Base-by-base conservation (phyloP, 768 basidiomycete species). In the Russula earlei region DNA sequence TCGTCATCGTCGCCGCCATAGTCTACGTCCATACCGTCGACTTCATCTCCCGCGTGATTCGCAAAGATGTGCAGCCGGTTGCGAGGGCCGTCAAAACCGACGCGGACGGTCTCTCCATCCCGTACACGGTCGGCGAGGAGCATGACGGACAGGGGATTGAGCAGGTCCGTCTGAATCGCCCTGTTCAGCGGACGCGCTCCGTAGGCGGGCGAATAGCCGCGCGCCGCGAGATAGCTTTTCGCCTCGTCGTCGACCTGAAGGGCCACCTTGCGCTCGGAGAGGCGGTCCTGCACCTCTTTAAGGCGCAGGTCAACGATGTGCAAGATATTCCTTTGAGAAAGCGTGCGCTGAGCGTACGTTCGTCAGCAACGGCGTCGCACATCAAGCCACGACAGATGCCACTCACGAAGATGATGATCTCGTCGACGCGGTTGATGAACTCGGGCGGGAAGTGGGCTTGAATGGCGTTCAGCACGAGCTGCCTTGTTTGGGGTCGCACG, bases 151-250 rank as follows among this genome's bases (percentile, higher is more conserved):
- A 98, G 73, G 12, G 94, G 95, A 67, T 96, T 94, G 64, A 98
- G 77, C 34, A 99, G 76, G 65, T 97, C 91, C 63, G 79, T 84
- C 71, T 96, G 94, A 62, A 99, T 94, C 4, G 88, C 80, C 33
- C 93, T 81, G 66, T 91, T 90, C 60, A 97, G 78, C 1, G 95
- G 96, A 40, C 95, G 83, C 54, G 94, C 95, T 61, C 95, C 93
- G 66, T 95, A 96, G 19, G 76, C 72, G 1, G 91, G 75, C 45
- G 87, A 87, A 70, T 90, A 92, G 0, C 88, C 90, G 46, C 82
- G 74, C 19, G 84, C 83, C 59, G 78, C 77, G 29, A 93, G 78
- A 66, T 84, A 91, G 52, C 80, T 74, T 70, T 87, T 90, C 61
- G 87, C 84, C 27, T 75, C 81, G n/a, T 77, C 70, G 66, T 92